Base-by-base conservation (phyloP, 2,329 filamentous ascomycete species). In the Cryphonectria nitschkei region DNA sequence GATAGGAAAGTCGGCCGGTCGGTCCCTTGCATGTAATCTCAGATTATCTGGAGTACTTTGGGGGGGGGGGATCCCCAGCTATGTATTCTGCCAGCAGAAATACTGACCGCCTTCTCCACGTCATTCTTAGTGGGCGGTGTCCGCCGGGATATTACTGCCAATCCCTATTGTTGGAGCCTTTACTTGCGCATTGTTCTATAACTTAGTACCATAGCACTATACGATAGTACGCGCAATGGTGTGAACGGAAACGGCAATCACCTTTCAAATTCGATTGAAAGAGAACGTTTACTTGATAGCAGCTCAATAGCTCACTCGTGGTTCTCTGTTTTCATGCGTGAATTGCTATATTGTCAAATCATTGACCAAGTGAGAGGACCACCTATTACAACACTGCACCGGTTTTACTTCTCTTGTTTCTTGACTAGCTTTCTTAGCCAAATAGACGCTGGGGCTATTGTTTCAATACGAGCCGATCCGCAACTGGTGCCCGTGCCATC, bases 1-100 rank as follows among this genome's bases (percentile, higher is more conserved):
- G 2, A 26, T 39, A 19, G 34, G 32, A 9, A 61, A 34, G 14
- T 19, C 26, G 34, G 26, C n/a, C 5, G 43, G 43, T 65, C 63
- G 43, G 43, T 65, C 63, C 63, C 63, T 65, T 65, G 63, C 63
- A 50, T 65, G 43, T 52, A 29, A 52, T 52, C 41, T 26, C 29
- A 65, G 41, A 65, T 65, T 65, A 34, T 65, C 63, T 34, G 37
- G 58, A 16, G 43, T 29, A 37, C 32, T 50, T 16, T 13, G 43
- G 19, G n/a, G n/a, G n/a, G n/a, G n/a, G 63, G 22, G 63, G 63
- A 22, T 16, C 63, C 43, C 13, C 19, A 22, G 63, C 63, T 65
- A 13, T 14, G n/a, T 39, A 66, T 72, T 72, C 68, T 72, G 70
- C 70, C 19, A 52, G 70, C 70, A 72, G 70, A 72, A 72, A 63